Evolutionary conservation across 352 stramenopile species (phyloP).

Genomic region (Globisporangium polare): DNA sequence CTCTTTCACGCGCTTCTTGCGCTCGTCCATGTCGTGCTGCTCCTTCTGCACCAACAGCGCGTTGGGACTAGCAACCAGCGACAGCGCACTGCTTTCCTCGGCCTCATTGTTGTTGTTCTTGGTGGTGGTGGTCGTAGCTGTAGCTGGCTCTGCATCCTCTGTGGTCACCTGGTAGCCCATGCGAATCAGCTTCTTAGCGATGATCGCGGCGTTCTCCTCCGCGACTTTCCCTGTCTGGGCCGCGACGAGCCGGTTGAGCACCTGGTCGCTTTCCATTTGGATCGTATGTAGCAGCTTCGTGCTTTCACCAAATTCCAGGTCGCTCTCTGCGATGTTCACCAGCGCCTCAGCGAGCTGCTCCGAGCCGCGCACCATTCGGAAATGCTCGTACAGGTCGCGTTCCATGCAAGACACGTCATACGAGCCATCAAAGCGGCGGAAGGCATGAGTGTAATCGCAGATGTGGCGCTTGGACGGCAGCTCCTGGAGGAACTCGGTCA

Average conservation of each 20-base stretch:
- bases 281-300: constrained; percentile 35
- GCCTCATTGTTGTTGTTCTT: constrained; percentile 10
- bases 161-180: constrained; percentile 48
- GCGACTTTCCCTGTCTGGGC: constrained; percentile 34
- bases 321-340: constrained; percentile 46
- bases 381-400: constrained; percentile 68
- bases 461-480: constrained; percentile 90
- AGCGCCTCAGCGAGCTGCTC: constrained; percentile 52
- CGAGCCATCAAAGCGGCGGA: constrained; percentile 43
- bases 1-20: constrained; percentile 48
- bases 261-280: constrained; percentile 36
- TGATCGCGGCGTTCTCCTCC: constrained; percentile 34
- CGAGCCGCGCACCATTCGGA: constrained; percentile 66
- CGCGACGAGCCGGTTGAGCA: constrained; percentile 37
- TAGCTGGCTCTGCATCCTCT: not conserved
- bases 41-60: constrained; percentile 53
- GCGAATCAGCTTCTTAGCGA: constrained; percentile 50
- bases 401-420: constrained; percentile 53
- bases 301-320: constrained; percentile 61
- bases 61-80: constrained; percentile 21
- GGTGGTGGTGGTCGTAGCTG: not conserved
- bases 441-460: constrained; percentile 63
- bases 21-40: constrained; percentile 38
- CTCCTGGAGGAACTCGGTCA: constrained; percentile 85
- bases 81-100: constrained; percentile 12